Percentiles rank a stretch among this genome's conserved stretches.
These are phyloP conservation scores for Caryopteris hybrid DNA, from an alignment of 305 asterid genomes.

Conservation along the genomic window DNA sequence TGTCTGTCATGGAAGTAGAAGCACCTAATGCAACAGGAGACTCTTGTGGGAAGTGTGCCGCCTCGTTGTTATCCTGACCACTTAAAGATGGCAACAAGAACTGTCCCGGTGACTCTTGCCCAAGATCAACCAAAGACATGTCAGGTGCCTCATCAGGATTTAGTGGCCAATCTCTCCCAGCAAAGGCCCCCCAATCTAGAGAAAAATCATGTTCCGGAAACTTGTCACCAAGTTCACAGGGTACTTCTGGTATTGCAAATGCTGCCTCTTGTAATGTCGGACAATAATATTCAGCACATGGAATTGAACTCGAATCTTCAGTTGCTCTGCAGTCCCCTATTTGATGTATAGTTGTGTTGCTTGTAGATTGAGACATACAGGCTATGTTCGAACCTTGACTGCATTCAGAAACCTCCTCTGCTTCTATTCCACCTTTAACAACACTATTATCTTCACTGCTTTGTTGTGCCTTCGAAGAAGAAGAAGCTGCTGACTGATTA, in stretches of 20 bases:
- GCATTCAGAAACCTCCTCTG: constrained; percentile 89
- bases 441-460: constrained; percentile 73
- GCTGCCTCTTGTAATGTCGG: constrained; percentile 42
- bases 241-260: constrained; percentile 40
- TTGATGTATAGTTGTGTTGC: constrained; percentile 27
- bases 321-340: constrained; percentile 37
- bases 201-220: constrained; percentile 46
- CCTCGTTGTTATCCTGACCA: constrained; percentile 33
- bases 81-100: constrained; percentile 44
- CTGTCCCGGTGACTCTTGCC: constrained; percentile 51
- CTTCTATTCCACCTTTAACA: constrained; percentile 49
- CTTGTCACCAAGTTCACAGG: constrained; percentile 41
- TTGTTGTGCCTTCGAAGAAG: constrained; percentile 71
- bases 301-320: constrained; percentile 40
- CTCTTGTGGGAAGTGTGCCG: constrained; percentile 32
- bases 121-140: constrained; percentile 53
- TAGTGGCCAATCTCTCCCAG: constrained; percentile 61
- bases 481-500: constrained; percentile 48
- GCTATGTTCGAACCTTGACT: constrained; percentile 69
- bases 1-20: constrained; percentile 22
- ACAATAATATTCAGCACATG: constrained; percentile 41
- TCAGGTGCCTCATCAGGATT: constrained; percentile 59
- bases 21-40: constrained; percentile 16
- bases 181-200: constrained; percentile 55
- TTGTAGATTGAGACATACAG: constrained; percentile 51